Conservation (phyloP, 805 yeast genomes). For the Lachancea cidri region DNA sequence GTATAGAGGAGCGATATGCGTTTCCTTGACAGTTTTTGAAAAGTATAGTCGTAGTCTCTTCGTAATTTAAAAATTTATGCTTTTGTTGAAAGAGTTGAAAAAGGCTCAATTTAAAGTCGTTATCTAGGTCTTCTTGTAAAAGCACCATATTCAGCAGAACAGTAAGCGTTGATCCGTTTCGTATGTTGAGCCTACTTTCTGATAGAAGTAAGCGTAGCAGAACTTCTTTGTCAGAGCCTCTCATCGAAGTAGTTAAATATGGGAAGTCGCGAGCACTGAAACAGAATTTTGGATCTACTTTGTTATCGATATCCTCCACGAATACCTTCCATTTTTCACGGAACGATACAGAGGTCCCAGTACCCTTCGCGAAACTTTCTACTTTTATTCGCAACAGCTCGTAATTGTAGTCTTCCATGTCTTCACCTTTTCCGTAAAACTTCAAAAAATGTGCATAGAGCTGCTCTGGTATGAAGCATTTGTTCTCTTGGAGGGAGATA, state of each 20-base stretch:
- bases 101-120: slow-evolving; percentile 5
- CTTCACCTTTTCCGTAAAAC: slow-evolving; percentile 8
- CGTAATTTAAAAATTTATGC: slow-evolving; percentile 4
- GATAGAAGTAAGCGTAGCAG: slow-evolving; percentile 17
- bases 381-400: slow-evolving; percentile 23
- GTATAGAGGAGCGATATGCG: slow-evolving; percentile 3
- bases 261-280: slow-evolving; percentile 27
- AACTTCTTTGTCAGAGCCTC: slow-evolving; percentile 4
- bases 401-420: slow-evolving; percentile 11
- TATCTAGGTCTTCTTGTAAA: slow-evolving; percentile 10
- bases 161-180: slow-evolving; percentile 20
- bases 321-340: slow-evolving; percentile 31
- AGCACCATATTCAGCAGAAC: slow-evolving; percentile 24
- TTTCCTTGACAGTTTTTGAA: slow-evolving; percentile 1
- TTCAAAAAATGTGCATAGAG: slow-evolving; percentile 18
- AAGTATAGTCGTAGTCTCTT: slow-evolving; percentile 4
- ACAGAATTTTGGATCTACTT: slow-evolving; percentile 7
- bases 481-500: slow-evolving; percentile 20
- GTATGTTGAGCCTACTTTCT: slow-evolving; percentile 15
- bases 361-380: slow-evolving; percentile 28
- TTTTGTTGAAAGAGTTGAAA: slow-evolving; percentile 2
- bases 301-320: slow-evolving; percentile 26
- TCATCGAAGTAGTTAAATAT: slow-evolving; percentile 15
- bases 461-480: slow-evolving; percentile 22
- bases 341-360: slow-evolving; percentile 15